A percentile compares a stretch with the other conserved stretches of the same genome.
Conservation (phyloP, 768 basidiomycete genomes). For the Macrolepiota dolichaula region DNA sequence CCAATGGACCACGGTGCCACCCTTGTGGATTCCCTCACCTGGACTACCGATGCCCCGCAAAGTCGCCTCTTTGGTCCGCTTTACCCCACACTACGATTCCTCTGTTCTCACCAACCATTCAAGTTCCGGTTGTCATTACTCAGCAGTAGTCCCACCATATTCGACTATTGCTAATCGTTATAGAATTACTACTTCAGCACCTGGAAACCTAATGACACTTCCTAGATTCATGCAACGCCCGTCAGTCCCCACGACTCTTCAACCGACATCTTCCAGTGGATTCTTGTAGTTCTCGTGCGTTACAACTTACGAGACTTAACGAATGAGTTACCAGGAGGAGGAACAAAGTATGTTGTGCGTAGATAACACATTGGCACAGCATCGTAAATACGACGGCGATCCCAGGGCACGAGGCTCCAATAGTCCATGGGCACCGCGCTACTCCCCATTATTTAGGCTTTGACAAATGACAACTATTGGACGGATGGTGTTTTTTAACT, state of each 20-base stretch:
- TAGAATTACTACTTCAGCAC: background rate
- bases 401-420: conserved; percentile 2
- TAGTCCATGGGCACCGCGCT: conserved; percentile 10
- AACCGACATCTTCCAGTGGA: background rate
- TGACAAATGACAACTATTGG: conserved; percentile 10
- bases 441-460: conserved; percentile 7
- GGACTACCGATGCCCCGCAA: background rate
- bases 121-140: background rate
- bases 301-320: background rate
- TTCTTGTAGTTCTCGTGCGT: background rate
- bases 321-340: background rate
- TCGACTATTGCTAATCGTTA: background rate
- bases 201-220: background rate
- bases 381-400: background rate
- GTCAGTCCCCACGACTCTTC: background rate
- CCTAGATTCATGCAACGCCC: background rate
- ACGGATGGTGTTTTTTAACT: background rate
- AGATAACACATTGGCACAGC: background rate
- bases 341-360: background rate
- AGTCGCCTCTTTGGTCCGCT: background rate
- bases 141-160: background rate
- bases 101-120: background rate
- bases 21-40: background rate
- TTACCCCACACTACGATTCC: conserved; percentile 1
- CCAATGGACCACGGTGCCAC: background rate